Base-by-base conservation (phyloP, 2,329 filamentous ascomycete species). In the Cladosporium colombiae region DNA sequence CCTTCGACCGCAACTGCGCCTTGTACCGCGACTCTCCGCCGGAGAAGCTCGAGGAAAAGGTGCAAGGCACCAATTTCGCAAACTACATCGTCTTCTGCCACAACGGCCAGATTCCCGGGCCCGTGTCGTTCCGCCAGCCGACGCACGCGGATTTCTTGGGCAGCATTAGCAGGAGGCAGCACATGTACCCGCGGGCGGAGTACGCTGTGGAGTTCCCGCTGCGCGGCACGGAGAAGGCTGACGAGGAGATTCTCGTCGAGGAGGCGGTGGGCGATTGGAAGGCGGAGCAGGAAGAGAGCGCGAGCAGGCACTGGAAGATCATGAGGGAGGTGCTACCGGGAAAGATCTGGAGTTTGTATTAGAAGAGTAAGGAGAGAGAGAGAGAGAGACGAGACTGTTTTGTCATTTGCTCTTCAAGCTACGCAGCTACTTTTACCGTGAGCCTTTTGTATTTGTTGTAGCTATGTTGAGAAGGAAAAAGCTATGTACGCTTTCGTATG, bases 61-160 rank as follows among this genome's bases (percentile, higher is more conserved):
- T 29, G 21, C 16, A 14, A 33, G 27, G 18, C n/a, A 23, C 33
- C 23, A 59, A 29, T 33, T 97, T 98, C 77, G 92, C 93, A 75
- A 99, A 99, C 81, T 92, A 98, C 86, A 91, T 98, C 56, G 88
- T 98, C 67, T 97, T 97, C 81, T 99, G 95, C 83, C 88, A 86
- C 66, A 94, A 93, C 79, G 82, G 86, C 66, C 94, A 93, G 79
- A 82, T 80, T 13, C 75, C 80, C 29, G 70, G 72, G 27, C 71
- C 69, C 7, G 69, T 74, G 44, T 80, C 75, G 0, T 98, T 98
- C 81, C 85, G 93, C 14, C 74, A 82, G 18, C 86, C 93, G 0
- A 81, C 78, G 0, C 77, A 84, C 7, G 80, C 81, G 2, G 95
- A 99, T 74, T 89, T 86, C 72, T 80, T 97, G 37, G 85, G 86